Evolutionary conservation across 345 rosid genomes (phyloP).

Genomic region (Gossypium rotundifolium): DNA sequence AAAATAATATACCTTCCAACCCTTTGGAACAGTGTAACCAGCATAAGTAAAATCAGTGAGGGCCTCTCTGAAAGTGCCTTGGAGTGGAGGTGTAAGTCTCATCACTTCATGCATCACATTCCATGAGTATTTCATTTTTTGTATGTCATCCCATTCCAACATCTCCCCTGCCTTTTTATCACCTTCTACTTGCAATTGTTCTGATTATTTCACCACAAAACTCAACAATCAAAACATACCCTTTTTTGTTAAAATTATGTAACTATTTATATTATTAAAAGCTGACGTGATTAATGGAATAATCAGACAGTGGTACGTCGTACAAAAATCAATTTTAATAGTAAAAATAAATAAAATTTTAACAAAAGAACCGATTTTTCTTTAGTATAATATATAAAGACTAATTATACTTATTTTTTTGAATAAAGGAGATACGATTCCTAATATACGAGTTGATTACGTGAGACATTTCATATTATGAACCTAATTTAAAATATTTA

Average conservation of each 20-base stretch:
- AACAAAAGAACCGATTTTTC: no score
- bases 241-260: accelerated
- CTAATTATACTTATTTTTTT: no score
- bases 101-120: conserved; percentile 40
- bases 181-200: conserved; percentile 31
- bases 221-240: no score
- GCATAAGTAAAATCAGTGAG: conserved; percentile 37
- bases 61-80: conserved; percentile 52
- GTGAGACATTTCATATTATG: no score
- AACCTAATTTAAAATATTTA: no score
- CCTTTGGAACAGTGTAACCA: conserved; percentile 50
- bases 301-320: accelerated
- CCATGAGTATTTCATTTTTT: conserved; percentile 51
- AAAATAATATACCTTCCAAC: conserved; percentile 19
- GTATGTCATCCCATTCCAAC: conserved; percentile 41
- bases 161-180: conserved; percentile 21
- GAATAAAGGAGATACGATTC: accelerated
- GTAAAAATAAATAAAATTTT: accelerated
- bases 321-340: background rate
- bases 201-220: conserved; percentile 12
- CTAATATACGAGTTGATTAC: no score
- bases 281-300: accelerated
- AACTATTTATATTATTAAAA: no score
- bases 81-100: conserved; percentile 49
- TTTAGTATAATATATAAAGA: no score